Conservation (phyloP, 306 rosid genomes). For the Quercus parvula region DNA sequence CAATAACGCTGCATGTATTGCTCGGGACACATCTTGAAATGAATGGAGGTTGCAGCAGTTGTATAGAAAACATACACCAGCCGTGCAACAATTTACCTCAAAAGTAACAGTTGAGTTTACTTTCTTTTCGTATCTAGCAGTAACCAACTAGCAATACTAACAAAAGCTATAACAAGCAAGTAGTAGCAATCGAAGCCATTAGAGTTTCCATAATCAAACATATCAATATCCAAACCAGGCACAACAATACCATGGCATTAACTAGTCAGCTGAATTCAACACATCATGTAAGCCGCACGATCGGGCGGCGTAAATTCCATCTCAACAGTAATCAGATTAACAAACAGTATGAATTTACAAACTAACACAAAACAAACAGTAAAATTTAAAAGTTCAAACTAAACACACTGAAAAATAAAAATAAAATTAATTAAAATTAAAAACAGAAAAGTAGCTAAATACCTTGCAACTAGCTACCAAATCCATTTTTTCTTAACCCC, state of each 20-base stretch:
- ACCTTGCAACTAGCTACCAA: conserved; percentile 62
- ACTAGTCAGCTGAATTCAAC: background rate
- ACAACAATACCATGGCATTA: background rate
- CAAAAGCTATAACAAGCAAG: background rate
- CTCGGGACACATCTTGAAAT: too few relatives aligned
- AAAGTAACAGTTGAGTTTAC: background rate
- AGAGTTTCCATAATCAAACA: background rate
- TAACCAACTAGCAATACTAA: background rate
- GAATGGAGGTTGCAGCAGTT: too few relatives aligned
- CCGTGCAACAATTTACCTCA: background rate
- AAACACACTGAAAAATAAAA: background rate
- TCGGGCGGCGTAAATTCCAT: background rate
- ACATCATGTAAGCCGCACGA: background rate
- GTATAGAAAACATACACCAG: background rate
- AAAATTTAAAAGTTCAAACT: background rate
- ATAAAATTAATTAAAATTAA: background rate
- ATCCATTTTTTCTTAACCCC: conserved; percentile 35
- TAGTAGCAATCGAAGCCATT: background rate
- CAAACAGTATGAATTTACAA: background rate
- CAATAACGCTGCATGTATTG: too few relatives aligned
- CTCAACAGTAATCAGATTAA: background rate
- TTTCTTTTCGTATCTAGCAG: background rate
- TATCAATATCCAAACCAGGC: background rate
- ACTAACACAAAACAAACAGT: background rate
- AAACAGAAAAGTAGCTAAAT: conserved; percentile 3